Evolutionary conservation across 2,329 filamentous ascomycete species (phyloP).

Genomic region (Dactylellina parvicollis): DNA sequence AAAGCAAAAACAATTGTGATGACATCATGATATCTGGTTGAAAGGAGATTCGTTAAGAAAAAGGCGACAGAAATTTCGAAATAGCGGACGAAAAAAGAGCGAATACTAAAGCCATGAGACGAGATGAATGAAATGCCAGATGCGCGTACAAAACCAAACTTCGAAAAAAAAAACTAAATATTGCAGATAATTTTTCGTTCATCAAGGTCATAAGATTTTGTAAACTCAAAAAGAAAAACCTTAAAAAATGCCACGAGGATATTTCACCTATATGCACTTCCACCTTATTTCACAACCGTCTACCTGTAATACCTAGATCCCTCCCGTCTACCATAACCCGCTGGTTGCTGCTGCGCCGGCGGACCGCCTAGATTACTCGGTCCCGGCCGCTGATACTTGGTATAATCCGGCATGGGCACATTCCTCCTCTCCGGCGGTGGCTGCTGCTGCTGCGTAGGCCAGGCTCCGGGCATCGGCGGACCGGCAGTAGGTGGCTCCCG

Average conservation of each 20-base stretch:
- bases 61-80: neutral
- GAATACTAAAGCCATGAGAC: slow-evolving; percentile 1
- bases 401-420: slow-evolving; percentile 33
- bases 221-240: neutral
- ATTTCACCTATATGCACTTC: no score
- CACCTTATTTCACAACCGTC: no score
- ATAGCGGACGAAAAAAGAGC: neutral
- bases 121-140: neutral
- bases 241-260: no score
- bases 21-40: slow-evolving; percentile 13
- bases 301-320: slow-evolving; percentile 29
- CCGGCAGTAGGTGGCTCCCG: slow-evolving; percentile 21
- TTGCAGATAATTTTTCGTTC: neutral
- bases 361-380: slow-evolving; percentile 25
- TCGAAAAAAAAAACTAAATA: neutral
- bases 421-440: slow-evolving; percentile 26
- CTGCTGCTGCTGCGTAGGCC: slow-evolving; percentile 26
- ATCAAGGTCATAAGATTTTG: neutral
- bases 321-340: slow-evolving; percentile 16
- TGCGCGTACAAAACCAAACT: neutral
- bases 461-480: slow-evolving; percentile 47
- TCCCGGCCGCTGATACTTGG: slow-evolving; percentile 19
- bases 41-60: slow-evolving; percentile 28
- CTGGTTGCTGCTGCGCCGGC: slow-evolving; percentile 6
- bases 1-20: neutral